phyloP scores from a whole-genome alignment of 2,329 filamentous ascomycete species.

The Hyphodiscus sp. region DNA sequence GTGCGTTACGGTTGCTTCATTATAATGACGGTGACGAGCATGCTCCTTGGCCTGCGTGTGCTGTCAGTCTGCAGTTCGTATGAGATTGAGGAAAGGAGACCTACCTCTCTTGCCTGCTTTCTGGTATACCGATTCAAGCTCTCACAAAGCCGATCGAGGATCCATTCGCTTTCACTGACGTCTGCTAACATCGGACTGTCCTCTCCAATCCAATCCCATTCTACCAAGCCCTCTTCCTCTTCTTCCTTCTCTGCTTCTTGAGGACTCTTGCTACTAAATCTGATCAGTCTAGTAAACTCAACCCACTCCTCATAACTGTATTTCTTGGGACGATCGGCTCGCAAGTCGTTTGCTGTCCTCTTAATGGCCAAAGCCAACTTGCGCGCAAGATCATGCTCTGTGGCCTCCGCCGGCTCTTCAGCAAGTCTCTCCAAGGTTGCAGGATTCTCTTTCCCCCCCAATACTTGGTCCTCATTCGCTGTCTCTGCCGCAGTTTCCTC shows the following conservation, averaged over 20 bases:
- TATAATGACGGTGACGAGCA: not conserved
- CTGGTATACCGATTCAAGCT: slow-evolving; percentile 43
- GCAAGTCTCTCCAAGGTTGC: slow-evolving; percentile 36
- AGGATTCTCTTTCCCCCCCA: not conserved
- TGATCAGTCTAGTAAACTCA: slow-evolving; percentile 56
- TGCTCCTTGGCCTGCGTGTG: not conserved
- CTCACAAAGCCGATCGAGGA: slow-evolving; percentile 59
- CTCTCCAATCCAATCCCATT: slow-evolving; percentile 70
- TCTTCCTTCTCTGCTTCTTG: slow-evolving; percentile 36
- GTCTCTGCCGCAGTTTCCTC: slow-evolving; percentile 16
- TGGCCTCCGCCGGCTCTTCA: slow-evolving; percentile 27
- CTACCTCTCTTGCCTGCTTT: slow-evolving; percentile 22
- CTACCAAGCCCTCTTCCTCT: slow-evolving; percentile 51
- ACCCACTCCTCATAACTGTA: slow-evolving; percentile 67
- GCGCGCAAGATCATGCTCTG: slow-evolving; percentile 44
- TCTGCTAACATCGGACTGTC: slow-evolving; percentile 60
- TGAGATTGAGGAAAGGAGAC: not conserved
- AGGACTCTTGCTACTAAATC: slow-evolving; percentile 39
- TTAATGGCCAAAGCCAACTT: slow-evolving; percentile 52
- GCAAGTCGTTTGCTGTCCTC: slow-evolving; percentile 47
- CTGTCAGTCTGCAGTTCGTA: not conserved
- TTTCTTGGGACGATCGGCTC: slow-evolving; percentile 37
- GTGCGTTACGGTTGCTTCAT: not conserved
- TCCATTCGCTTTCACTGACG: slow-evolving; percentile 58
- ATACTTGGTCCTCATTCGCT: slow-evolving; percentile 3